Conservation (phyloP, 2,329 filamentous ascomycete species). For the Fusarium tanahbumbuense region DNA sequence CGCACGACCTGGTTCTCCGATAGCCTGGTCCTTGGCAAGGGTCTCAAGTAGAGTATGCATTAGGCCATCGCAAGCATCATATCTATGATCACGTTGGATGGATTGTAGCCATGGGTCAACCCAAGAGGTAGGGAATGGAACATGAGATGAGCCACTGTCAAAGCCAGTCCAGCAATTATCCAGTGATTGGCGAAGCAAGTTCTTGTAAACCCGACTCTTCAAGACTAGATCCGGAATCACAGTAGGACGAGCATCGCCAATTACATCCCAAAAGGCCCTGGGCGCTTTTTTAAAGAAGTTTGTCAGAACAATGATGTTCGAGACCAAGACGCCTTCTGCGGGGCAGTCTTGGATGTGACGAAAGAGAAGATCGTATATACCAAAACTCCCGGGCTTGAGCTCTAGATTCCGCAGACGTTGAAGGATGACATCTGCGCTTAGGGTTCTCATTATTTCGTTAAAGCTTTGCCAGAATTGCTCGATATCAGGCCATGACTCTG, state of each 20-base stretch:
- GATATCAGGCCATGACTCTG: slow-evolving; percentile 60
- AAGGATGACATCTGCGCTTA: slow-evolving; percentile 80
- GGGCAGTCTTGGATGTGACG: slow-evolving; percentile 64
- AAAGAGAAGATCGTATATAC: slow-evolving; percentile 72
- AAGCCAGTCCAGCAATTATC: slow-evolving; percentile 55
- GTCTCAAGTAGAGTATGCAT: slow-evolving; percentile 78
- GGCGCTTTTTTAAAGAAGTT: slow-evolving; percentile 79
- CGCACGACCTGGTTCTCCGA: slow-evolving; percentile 67
- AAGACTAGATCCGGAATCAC: slow-evolving; percentile 88
- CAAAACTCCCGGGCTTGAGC: slow-evolving; percentile 68
- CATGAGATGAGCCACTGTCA: slow-evolving; percentile 60
- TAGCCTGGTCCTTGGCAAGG: slow-evolving; percentile 65
- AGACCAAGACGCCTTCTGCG: slow-evolving; percentile 70
- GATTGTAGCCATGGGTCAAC: slow-evolving; percentile 81
- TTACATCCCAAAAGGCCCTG: slow-evolving; percentile 87
- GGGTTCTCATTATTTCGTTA: slow-evolving; percentile 75
- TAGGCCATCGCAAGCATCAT: slow-evolving; percentile 83
- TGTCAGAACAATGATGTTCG: slow-evolving; percentile 77
- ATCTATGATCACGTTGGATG: slow-evolving; percentile 78
- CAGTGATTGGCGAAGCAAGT: slow-evolving; percentile 71
- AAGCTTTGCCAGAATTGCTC: slow-evolving; percentile 84
- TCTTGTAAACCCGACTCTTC: slow-evolving; percentile 73
- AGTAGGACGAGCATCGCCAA: slow-evolving; percentile 82
- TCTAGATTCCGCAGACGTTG: slow-evolving; percentile 84
- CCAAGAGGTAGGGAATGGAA: slow-evolving; percentile 80